A percentile compares a stretch with the other conserved stretches of the same genome.
phyloP scores from a whole-genome alignment of 1,139 yeast species.

The Petasospora fabianii region DNA sequence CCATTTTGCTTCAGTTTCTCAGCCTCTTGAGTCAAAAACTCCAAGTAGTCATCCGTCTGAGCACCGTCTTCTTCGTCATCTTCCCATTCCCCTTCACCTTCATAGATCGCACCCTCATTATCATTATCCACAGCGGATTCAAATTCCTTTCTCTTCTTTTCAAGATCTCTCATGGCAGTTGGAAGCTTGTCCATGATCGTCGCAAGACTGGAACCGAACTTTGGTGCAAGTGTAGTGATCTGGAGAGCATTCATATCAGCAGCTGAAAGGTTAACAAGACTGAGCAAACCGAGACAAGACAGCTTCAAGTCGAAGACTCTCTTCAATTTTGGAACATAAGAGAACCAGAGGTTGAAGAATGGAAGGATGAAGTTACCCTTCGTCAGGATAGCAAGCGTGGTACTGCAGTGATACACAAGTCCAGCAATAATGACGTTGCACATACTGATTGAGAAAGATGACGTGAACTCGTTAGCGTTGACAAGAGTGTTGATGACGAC shows the following conservation, averaged over 20 bases:
- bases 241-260: constrained; percentile 29
- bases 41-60: constrained; percentile 40
- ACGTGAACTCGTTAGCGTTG: constrained; percentile 28
- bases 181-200: constrained; percentile 60
- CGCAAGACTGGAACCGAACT: constrained; percentile 47
- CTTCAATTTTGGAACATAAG: constrained; percentile 49
- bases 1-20: constrained; percentile 37
- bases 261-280: constrained; percentile 36
- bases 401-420: constrained; percentile 56
- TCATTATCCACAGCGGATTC: constrained; percentile 29
- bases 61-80: constrained; percentile 44
- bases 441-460: constrained; percentile 51
- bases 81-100: constrained; percentile 32
- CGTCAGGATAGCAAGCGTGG: constrained; percentile 52
- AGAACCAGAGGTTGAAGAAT: constrained; percentile 71
- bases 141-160: constrained; percentile 56
- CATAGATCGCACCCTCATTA: constrained; percentile 23
- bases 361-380: constrained; percentile 41
- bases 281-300: constrained; percentile 62
- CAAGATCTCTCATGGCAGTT: constrained; percentile 60
- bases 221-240: constrained; percentile 26
- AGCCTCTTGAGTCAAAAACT: constrained; percentile 43
- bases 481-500: constrained; percentile 28
- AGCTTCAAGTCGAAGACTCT: constrained; percentile 83
- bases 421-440: constrained; percentile 67